Evolutionary conservation across 441 rosid genomes (phyloP).

Genomic region (Metrosideros polymorpha): DNA sequence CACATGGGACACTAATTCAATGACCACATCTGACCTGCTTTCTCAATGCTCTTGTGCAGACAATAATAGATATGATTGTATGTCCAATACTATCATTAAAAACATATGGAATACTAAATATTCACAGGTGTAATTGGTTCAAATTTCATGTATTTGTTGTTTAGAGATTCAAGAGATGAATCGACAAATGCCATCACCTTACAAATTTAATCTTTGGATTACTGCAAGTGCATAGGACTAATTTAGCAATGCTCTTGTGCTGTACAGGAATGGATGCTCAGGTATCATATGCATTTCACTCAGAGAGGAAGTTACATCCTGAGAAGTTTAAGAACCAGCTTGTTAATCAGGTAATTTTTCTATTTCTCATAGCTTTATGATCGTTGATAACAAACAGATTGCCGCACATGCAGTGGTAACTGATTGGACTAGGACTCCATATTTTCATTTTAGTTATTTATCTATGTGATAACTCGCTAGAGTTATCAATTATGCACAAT

Average conservation of each 20-base stretch:
- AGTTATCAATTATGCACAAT: neutral
- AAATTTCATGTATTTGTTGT: neutral
- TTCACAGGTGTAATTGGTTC: neutral
- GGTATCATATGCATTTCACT: conserved; percentile 41
- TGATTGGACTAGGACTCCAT: neutral
- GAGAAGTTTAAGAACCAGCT: conserved; percentile 40
- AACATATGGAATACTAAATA: neutral
- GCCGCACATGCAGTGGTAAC: neutral
- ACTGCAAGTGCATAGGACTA: neutral
- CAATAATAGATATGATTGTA: neutral
- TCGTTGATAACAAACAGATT: neutral
- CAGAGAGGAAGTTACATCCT: conserved; percentile 36
- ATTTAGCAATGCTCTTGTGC: neutral
- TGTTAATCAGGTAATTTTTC: conserved; percentile 27
- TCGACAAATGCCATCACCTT: neutral
- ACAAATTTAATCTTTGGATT: neutral
- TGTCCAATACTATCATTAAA: neutral
- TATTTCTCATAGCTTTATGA: neutral
- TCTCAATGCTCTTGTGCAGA: neutral
- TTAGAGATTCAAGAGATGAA: neutral
- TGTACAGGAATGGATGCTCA: conserved; percentile 43
- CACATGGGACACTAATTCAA: neutral
- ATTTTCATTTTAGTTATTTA: neutral
- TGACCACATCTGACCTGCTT: neutral
- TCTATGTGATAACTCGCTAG: neutral